These are phyloP conservation scores for Litsea cubeba DNA, from an alignment of 164 flowering plant genomes.

Conservation along the genomic window DNA sequence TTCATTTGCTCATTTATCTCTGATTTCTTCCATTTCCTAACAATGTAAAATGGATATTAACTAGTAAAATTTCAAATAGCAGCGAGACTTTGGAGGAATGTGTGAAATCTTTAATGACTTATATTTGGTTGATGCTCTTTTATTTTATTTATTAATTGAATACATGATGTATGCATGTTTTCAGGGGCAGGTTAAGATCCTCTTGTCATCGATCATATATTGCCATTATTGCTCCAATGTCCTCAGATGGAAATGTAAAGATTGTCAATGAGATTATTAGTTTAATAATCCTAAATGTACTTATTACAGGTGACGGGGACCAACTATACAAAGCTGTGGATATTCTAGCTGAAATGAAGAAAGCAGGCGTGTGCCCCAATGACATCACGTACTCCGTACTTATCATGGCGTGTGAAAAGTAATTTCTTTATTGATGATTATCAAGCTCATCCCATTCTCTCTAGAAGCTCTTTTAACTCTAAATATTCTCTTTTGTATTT, in stretches of 20 bases:
- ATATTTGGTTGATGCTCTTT: too few species aligned
- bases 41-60: too few species aligned
- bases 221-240: neutral
- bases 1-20: too few species aligned
- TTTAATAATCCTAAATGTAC: neutral
- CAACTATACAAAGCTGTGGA: conserved; percentile 72
- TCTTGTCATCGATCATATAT: neutral
- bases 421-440: conserved; percentile 19
- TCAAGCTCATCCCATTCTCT: conserved; percentile 3
- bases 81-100: too few species aligned
- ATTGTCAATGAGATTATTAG: neutral
- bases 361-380: conserved; percentile 43
- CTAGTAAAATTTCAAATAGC: too few species aligned
- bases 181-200: neutral
- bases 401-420: conserved; percentile 79
- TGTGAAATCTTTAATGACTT: too few species aligned
- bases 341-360: conserved; percentile 62
- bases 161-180: neutral
- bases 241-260: neutral
- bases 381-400: conserved; percentile 76
- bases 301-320: conserved; percentile 69
- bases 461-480: conserved; percentile 3
- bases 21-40: too few species aligned
- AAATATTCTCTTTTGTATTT: conserved; percentile 8
- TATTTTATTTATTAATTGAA: too few species aligned